phyloP scores from a whole-genome alignment of 148 eudicot genomes.

The Amaranthus cruentus region DNA sequence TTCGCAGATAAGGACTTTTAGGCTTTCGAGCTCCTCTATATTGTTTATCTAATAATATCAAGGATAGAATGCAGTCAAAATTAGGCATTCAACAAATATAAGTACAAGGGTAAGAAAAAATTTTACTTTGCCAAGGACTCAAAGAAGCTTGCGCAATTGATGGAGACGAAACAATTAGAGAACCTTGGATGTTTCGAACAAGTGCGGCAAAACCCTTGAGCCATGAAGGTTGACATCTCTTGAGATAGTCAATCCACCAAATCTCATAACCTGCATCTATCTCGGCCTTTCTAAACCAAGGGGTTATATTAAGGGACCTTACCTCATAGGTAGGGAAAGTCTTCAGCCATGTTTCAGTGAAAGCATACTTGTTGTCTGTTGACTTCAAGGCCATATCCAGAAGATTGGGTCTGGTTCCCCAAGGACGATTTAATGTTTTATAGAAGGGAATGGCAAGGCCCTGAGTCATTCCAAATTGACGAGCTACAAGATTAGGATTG shows the following conservation, averaged over 20 bases:
- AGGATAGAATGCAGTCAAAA: background rate
- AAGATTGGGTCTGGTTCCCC: conserved; percentile 25
- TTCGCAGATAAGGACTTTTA: background rate
- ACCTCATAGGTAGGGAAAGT: conserved; percentile 10
- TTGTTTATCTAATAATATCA: conserved; percentile 13
- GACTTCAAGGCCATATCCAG: conserved; percentile 14
- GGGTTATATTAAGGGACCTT: conserved; percentile 11
- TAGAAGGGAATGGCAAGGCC: conserved; percentile 24
- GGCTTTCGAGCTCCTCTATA: conserved; percentile 1
- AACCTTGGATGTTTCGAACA: conserved; percentile 18
- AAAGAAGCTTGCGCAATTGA: conserved; percentile 6
- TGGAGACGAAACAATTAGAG: conserved; percentile 11
- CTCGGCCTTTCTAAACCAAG: conserved; percentile 21
- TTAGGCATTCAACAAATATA: background rate
- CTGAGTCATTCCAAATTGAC: conserved; percentile 27
- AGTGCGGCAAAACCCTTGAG: conserved; percentile 17
- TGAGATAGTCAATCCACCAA: conserved; percentile 21
- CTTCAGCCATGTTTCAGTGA: conserved; percentile 21
- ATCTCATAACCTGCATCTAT: conserved; percentile 24
- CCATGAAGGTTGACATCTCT: conserved; percentile 20
- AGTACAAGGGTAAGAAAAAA: background rate
- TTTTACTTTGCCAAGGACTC: conserved; percentile 16
- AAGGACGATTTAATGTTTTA: conserved; percentile 24
- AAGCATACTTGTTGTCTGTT: conserved; percentile 11
- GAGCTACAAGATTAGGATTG: conserved; percentile 26